phyloP scores from a whole-genome alignment of 192 early-diverging fungal genomes.

The Podila verticillata region DNA sequence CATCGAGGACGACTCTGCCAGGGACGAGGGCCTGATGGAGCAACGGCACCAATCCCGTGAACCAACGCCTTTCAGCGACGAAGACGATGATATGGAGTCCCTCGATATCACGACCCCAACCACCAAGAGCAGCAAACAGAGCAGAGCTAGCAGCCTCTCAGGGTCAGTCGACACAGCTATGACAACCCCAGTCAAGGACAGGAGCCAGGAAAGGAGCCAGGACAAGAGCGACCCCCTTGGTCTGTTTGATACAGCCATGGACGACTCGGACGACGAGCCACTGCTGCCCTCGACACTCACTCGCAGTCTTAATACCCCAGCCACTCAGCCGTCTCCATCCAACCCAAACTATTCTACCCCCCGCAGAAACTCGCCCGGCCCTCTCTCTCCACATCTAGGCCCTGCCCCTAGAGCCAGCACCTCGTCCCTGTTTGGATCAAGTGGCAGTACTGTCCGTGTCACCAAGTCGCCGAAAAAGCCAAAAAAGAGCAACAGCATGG shows the following conservation, averaged over 20 bases:
- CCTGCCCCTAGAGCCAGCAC: constrained; percentile 6
- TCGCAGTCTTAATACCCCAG: neutral
- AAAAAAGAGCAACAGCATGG: constrained; percentile 4
- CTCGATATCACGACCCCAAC: neutral
- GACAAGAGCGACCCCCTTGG: neutral
- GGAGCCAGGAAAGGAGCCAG: neutral
- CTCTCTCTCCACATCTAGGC: neutral
- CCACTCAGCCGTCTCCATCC: neutral
- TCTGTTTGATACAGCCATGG: neutral
- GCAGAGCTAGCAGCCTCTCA: neutral
- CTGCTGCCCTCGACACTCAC: neutral
- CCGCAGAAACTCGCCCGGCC: neutral
- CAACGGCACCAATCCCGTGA: neutral
- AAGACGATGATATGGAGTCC: neutral
- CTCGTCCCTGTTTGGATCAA: constrained; percentile 6
- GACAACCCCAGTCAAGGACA: neutral
- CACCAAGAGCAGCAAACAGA: neutral
- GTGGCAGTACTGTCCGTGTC: neutral
- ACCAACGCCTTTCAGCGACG: neutral
- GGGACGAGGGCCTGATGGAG: constrained; percentile 13
- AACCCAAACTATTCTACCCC: neutral
- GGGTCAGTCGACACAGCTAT: too few species aligned
- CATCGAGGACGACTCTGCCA: constrained; percentile 25
- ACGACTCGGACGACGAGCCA: neutral
- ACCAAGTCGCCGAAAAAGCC: neutral